phyloP scores from a whole-genome alignment of 345 rosid species.

The Lumnitzera littorea region DNA sequence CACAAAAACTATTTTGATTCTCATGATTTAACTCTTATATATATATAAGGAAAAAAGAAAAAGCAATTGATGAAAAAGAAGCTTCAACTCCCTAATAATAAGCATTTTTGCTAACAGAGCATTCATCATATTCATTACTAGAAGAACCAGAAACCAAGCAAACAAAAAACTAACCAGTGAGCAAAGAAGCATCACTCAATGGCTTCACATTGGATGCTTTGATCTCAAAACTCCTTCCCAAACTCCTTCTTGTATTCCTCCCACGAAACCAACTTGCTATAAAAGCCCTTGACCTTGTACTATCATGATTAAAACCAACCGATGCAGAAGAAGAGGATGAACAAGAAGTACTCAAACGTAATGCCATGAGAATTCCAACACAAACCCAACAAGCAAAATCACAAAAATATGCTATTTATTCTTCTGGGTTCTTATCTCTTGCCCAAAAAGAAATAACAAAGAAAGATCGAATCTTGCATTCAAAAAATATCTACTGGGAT shows the following conservation, averaged over 20 bases:
- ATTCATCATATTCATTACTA: neutral
- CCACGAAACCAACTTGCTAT: neutral
- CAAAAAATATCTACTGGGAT: neutral
- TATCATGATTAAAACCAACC: conserved; percentile 6
- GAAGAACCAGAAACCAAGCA: neutral
- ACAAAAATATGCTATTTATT: neutral
- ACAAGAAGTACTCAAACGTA: conserved; percentile 9
- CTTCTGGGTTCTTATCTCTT: neutral
- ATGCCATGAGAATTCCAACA: conserved; percentile 14
- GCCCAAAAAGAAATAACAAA: neutral
- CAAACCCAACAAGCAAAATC: neutral
- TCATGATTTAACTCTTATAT: too few relatives aligned
- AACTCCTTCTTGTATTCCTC: conserved; percentile 1
- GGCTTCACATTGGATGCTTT: conserved; percentile 18
- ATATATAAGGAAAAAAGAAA: neutral
- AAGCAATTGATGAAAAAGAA: neutral
- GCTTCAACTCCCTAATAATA: neutral
- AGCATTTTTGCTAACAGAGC: neutral
- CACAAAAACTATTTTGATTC: too few relatives aligned
- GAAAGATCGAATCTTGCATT: neutral
- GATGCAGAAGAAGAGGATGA: conserved; percentile 12
- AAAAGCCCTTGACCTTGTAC: neutral
- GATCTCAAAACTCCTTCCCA: conserved; percentile 10
- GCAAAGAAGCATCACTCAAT: conserved; percentile 11
- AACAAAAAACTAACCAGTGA: conserved; percentile 14